These are phyloP conservation scores for Ustanciosporium gigantosporum DNA, from an alignment of 1,284 basidiomycete genomes.

Conservation along the genomic window DNA sequence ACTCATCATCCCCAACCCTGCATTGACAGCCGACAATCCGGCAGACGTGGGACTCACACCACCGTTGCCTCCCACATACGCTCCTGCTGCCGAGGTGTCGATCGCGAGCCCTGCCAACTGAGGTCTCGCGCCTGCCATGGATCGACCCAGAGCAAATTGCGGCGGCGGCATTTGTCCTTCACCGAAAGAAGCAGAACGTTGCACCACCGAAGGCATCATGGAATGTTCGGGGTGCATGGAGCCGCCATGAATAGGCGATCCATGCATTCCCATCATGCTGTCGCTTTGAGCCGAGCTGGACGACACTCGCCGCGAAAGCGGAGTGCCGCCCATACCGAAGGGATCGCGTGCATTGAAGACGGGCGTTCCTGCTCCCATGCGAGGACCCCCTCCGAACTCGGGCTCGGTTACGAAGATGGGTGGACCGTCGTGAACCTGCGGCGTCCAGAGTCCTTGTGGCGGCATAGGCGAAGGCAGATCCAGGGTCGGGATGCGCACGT, in stretches of 20 bases:
- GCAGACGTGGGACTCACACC: slow-evolving; percentile 25
- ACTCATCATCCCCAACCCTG: slow-evolving; percentile 41
- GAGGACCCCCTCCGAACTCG: slow-evolving; percentile 25
- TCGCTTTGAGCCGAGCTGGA: slow-evolving; percentile 35
- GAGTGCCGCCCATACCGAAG: slow-evolving; percentile 13
- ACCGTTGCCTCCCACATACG: slow-evolving; percentile 20
- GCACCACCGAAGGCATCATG: slow-evolving; percentile 27
- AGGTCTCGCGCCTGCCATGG: slow-evolving; percentile 3
- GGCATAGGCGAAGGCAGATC: slow-evolving; percentile 44
- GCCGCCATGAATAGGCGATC: slow-evolving; percentile 22
- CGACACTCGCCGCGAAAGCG: slow-evolving; percentile 35
- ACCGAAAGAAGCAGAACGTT: slow-evolving; percentile 33
- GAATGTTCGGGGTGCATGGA: slow-evolving; percentile 22
- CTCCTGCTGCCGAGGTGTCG: slow-evolving; percentile 31
- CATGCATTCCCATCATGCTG: slow-evolving; percentile 28
- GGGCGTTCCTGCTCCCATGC: slow-evolving; percentile 5
- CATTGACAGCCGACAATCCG: slow-evolving; percentile 27
- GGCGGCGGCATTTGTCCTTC: slow-evolving; percentile 36
- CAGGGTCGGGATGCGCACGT: slow-evolving; percentile 34
- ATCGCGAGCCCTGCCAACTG: slow-evolving; percentile 28
- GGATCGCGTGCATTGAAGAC: slow-evolving; percentile 6
- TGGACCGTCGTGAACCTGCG: slow-evolving; percentile 45
- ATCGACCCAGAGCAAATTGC: slow-evolving; percentile 21
- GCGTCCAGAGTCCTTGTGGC: slow-evolving; percentile 32
- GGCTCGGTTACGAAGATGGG: slow-evolving; percentile 52